A percentile compares a stretch with the other conserved stretches of the same genome.
These are phyloP conservation scores for Salix suchowensis DNA, from an alignment of 345 rosid genomes.

Conservation along the genomic window DNA sequence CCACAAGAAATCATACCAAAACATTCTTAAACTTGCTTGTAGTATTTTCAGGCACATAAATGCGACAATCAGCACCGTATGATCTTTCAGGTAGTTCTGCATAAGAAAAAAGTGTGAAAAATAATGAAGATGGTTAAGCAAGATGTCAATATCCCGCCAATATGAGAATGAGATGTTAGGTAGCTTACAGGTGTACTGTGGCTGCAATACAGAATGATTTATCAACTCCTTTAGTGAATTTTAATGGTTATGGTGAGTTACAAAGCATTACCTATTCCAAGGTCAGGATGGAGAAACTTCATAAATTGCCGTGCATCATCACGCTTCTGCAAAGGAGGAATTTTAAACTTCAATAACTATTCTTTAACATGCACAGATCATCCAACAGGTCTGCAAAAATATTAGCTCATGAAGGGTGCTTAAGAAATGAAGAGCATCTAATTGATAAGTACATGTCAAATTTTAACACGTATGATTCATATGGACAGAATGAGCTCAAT, in stretches of 20 bases:
- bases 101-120: conserved; percentile 11
- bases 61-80: conserved; percentile 94
- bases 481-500: no score
- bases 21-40: conserved; percentile 98
- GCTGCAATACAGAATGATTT: not conserved
- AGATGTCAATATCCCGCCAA: not conserved
- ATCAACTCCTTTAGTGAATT: not conserved
- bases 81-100: conserved; percentile 98
- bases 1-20: conserved; percentile 90
- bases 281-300: conserved; percentile 98
- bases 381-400: not conserved
- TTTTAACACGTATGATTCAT: no score
- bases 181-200: not conserved
- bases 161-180: not conserved
- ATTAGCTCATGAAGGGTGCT: not conserved
- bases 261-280: conserved; percentile 74
- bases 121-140: not conserved
- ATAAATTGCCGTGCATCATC: conserved; percentile 94
- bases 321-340: conserved; percentile 56
- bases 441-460: not conserved
- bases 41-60: conserved; percentile 78
- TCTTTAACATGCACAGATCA: not conserved
- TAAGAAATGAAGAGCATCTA: not conserved
- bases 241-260: not conserved
- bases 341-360: not conserved